Conservation (phyloP, 352 stramenopile genomes). For the Phytophthora pistaciae region DNA sequence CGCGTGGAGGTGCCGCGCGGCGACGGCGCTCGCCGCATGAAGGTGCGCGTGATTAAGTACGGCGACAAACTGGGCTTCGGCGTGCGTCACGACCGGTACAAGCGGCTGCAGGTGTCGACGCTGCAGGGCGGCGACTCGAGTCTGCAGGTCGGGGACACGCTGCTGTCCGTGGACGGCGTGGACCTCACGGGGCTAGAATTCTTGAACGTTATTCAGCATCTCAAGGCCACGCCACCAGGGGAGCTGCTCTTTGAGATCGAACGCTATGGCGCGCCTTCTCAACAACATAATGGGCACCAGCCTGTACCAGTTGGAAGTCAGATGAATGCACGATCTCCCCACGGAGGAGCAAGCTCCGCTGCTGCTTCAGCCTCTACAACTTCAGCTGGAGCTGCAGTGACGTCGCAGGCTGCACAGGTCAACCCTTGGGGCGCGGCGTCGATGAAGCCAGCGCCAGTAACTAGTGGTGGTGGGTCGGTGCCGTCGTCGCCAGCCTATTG, state of each 20-base stretch:
- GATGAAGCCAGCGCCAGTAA: neutral
- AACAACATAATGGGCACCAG: neutral
- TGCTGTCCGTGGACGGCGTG: slow-evolving; percentile 74
- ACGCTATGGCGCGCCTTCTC: slow-evolving; percentile 9
- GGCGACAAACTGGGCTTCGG: slow-evolving; percentile 73
- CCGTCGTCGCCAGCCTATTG: neutral
- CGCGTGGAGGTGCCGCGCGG: slow-evolving; percentile 10
- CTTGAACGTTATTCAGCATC: slow-evolving; percentile 57
- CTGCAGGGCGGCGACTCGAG: slow-evolving; percentile 48
- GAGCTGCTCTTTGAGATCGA: slow-evolving; percentile 73
- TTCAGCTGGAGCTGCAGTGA: neutral
- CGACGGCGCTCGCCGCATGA: slow-evolving; percentile 37
- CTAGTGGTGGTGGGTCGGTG: neutral
- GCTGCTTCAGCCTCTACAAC: neutral
- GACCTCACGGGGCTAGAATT: slow-evolving; percentile 63
- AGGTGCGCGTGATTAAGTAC: slow-evolving; percentile 55
- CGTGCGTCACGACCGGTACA: slow-evolving; percentile 67
- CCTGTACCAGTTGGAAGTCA: slow-evolving; percentile 1
- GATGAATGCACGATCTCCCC: neutral
- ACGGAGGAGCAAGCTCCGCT: neutral
- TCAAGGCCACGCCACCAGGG: slow-evolving; percentile 62
- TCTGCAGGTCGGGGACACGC: slow-evolving; percentile 66
- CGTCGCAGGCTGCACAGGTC: neutral
- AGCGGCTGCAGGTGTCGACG: slow-evolving; percentile 68
- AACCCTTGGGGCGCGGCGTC: slow-evolving; percentile 3